Conservation (phyloP, 2,329 filamentous ascomycete genomes). For the Scolecobasidium constrictum region DNA sequence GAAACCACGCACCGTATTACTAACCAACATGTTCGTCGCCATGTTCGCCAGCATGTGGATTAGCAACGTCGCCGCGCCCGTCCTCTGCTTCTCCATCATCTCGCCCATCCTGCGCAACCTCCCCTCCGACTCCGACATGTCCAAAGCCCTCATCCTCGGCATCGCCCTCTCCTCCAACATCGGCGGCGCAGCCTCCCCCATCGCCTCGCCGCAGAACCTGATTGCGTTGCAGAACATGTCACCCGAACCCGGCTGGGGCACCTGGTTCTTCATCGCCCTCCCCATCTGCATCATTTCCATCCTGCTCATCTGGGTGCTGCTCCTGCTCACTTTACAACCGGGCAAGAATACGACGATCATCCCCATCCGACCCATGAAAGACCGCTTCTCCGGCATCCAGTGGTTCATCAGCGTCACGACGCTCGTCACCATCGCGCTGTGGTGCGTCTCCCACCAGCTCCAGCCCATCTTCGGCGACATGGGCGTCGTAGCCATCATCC, state of each 20-base stretch:
- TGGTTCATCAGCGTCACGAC: constrained; percentile 88
- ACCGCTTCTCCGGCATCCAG: constrained; percentile 77
- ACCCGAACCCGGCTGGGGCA: constrained; percentile 80
- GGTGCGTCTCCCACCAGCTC: constrained; percentile 86
- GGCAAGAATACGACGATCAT: constrained; percentile 80
- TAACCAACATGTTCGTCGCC: constrained; percentile 98
- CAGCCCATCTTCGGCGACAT: constrained; percentile 89
- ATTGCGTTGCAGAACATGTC: constrained; percentile 94
- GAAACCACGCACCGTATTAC: constrained; percentile 71
- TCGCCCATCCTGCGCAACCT: constrained; percentile 94
- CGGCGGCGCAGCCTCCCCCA: constrained; percentile 90
- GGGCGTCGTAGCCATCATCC: constrained; percentile 95
- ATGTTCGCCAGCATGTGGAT: constrained; percentile 99
- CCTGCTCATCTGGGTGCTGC: constrained; percentile 75
- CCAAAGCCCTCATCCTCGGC: constrained; percentile 87
- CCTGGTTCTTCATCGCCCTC: constrained; percentile 94
- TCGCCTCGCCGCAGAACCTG: constrained; percentile 94
- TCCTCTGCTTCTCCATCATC: constrained; percentile 95
- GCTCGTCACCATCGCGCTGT: constrained; percentile 72
- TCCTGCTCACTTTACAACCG: constrained; percentile 77
- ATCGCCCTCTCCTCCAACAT: constrained; percentile 94
- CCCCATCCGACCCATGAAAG: constrained; percentile 79
- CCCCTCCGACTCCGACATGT: constrained; percentile 81
- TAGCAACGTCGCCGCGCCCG: constrained; percentile 92
- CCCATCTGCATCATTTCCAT: constrained; percentile 88